Conservation (phyloP, 805 yeast species). For the Kodamaea leandrae region DNA sequence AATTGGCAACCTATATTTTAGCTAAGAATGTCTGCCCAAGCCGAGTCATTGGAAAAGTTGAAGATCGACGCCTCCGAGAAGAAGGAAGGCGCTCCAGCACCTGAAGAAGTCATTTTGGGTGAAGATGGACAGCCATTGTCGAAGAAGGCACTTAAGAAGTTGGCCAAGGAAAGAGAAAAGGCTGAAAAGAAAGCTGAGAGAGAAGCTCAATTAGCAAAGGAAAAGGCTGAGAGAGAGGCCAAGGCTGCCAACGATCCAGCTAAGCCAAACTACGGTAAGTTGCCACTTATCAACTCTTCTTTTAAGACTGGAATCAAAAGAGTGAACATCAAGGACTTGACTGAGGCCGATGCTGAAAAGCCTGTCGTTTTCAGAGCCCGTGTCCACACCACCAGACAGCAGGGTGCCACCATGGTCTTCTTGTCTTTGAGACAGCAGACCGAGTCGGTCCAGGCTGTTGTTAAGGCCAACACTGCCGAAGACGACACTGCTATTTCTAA, state of each 20-base stretch:
- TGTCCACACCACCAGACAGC: slow-evolving; percentile 89
- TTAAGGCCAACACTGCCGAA: slow-evolving; percentile 69
- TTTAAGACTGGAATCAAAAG: slow-evolving; percentile 66
- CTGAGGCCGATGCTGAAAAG: slow-evolving; percentile 66
- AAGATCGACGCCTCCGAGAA: slow-evolving; percentile 13
- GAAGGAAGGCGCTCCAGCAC: slow-evolving; percentile 10
- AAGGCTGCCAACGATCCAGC: slow-evolving; percentile 78
- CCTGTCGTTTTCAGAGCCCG: slow-evolving; percentile 89
- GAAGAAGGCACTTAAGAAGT: slow-evolving; percentile 92
- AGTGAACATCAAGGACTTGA: slow-evolving; percentile 52
- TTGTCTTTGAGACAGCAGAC: slow-evolving; percentile 89
- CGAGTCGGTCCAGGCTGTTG: slow-evolving; percentile 76
- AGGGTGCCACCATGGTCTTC: slow-evolving; percentile 93
- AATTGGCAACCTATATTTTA: neutral
- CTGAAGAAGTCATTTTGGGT: slow-evolving; percentile 41
- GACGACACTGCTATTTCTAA: slow-evolving; percentile 58
- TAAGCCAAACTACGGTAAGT: slow-evolving; percentile 81
- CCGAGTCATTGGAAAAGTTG: slow-evolving; percentile 26
- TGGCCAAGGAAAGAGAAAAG: slow-evolving; percentile 90
- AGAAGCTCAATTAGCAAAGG: slow-evolving; percentile 83
- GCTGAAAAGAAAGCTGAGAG: slow-evolving; percentile 89
- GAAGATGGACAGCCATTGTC: slow-evolving; percentile 85
- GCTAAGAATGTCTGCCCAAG: slow-evolving; percentile 23
- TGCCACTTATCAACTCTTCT: slow-evolving; percentile 80
- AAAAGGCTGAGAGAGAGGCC: slow-evolving; percentile 77